Evolutionary conservation across 78 protist species (phyloP).

Genomic region (Dictyostelium brefeldianum): DNA sequence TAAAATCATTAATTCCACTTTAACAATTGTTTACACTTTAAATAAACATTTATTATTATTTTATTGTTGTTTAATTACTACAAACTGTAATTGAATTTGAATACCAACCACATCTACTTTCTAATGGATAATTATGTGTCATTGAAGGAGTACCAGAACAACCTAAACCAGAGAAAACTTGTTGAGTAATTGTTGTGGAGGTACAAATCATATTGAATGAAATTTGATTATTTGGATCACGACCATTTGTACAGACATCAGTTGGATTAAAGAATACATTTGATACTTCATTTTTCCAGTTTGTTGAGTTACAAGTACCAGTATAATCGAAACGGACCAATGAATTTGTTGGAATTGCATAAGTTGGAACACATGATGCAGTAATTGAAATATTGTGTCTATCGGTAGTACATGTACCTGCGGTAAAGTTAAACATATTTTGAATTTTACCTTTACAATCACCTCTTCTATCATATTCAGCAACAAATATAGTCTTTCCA

Average conservation of each 20-base stretch:
- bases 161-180: not conserved
- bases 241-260: not conserved
- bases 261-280: not conserved
- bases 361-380: conserved; percentile 19
- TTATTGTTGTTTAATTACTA: not conserved
- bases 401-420: not conserved
- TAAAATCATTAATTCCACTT: not conserved
- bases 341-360: not conserved
- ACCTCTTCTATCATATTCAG: conserved; percentile 6
- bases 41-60: not conserved
- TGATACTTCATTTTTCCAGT: not conserved
- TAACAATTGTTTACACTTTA: no score
- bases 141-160: conserved; percentile 7
- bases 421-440: not conserved
- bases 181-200: not conserved
- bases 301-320: conserved; percentile 9
- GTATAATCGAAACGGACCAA: conserved; percentile 2
- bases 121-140: not conserved
- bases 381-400: not conserved
- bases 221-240: conserved; percentile 10
- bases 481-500: not conserved
- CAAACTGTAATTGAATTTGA: conserved; percentile 22
- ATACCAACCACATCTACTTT: conserved; percentile 7
- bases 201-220: conserved; percentile 13
- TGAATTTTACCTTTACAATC: not conserved